phyloP scores from a whole-genome alignment of 2,329 filamentous ascomycete species.

The Colletotrichum simmondsii region DNA sequence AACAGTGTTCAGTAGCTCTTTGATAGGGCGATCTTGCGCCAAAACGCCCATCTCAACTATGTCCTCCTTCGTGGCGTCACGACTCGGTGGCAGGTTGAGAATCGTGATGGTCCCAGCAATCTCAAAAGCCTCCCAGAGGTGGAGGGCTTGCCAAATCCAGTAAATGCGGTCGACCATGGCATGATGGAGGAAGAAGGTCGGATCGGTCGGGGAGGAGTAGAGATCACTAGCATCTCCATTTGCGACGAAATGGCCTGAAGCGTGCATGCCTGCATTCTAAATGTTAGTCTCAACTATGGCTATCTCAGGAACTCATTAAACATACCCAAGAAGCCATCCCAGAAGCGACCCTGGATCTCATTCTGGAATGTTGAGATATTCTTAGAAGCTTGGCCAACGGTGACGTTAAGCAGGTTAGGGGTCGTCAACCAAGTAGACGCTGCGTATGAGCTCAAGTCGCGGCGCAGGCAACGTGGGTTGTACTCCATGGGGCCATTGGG shows the following conservation, averaged over 20 bases:
- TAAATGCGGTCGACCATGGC: slow-evolving; percentile 40
- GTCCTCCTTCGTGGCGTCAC: slow-evolving; percentile 39
- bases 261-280: slow-evolving; percentile 11
- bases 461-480: slow-evolving; percentile 44
- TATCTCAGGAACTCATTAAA: slow-evolving; percentile 8
- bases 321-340: slow-evolving; percentile 40
- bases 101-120: slow-evolving; percentile 39
- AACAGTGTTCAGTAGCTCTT: slow-evolving; percentile 45
- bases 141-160: slow-evolving; percentile 42
- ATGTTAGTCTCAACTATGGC: background rate
- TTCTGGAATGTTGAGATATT: slow-evolving; percentile 42
- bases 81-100: slow-evolving; percentile 37
- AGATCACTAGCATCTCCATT: slow-evolving; percentile 40
- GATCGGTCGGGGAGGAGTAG: slow-evolving; percentile 39
- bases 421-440: slow-evolving; percentile 37
- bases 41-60: slow-evolving; percentile 40
- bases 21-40: slow-evolving; percentile 41
- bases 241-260: slow-evolving; percentile 43
- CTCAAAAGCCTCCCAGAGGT: slow-evolving; percentile 28
- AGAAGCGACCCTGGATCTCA: slow-evolving; percentile 44
- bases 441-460: slow-evolving; percentile 41
- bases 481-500: slow-evolving; percentile 34
- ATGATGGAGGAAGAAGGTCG: slow-evolving; percentile 40
- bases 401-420: slow-evolving; percentile 40
- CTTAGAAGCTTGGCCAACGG: slow-evolving; percentile 32